Evolutionary conservation across 371 early-diverging fungal genomes (phyloP), one percentile per base, ranked within the genome.

Genomic region (Blakeslea trispora): DNA sequence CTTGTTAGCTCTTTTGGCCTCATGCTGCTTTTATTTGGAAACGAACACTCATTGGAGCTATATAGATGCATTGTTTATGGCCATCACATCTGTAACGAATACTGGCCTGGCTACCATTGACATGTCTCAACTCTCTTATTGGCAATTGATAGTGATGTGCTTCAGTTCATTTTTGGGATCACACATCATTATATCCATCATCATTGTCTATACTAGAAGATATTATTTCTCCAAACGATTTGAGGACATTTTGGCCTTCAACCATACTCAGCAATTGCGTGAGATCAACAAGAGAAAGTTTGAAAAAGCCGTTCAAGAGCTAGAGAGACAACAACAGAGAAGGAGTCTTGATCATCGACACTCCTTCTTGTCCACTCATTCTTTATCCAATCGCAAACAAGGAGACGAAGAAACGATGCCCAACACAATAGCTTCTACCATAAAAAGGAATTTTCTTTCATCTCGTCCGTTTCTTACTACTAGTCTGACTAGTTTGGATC

Each of bases 201-300:
- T 68, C 14, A 62, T 79, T 10, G 48, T 79, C 11, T 56, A 62
- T 14, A 68, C 75, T 4, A 59, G 79, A 35, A 62, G 60, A 11
- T 64, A 74, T 43, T 75, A 72, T 19, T 79, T 79, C 39, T 75
- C 75, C 15, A 75, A 74, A 23, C 64, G 79, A n/a, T 79, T 79
- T 40, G 72, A 79, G 31, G 79, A 79, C 43, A 55, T 75, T 32
- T 50, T 79, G 7, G 22, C 61, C 5, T 74, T 65, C 50, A 77
- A 77, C 48, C 73, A 69, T 40, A 68, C 61, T 2, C 60, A 59
- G 1, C 71, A 60, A 13, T 32, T 66, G 32, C 56, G 64, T 18
- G 77, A 77, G 40, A 64, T 62, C n/a, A 66, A 68, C 18, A 45
- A 61, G 9, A 55, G 72, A 4, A 59, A 61, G 34, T 59, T 71